A percentile compares a stretch with the other conserved stretches of the same genome.
Conservation (phyloP, 106 monocot genomes). For the Allium cepa region DNA sequence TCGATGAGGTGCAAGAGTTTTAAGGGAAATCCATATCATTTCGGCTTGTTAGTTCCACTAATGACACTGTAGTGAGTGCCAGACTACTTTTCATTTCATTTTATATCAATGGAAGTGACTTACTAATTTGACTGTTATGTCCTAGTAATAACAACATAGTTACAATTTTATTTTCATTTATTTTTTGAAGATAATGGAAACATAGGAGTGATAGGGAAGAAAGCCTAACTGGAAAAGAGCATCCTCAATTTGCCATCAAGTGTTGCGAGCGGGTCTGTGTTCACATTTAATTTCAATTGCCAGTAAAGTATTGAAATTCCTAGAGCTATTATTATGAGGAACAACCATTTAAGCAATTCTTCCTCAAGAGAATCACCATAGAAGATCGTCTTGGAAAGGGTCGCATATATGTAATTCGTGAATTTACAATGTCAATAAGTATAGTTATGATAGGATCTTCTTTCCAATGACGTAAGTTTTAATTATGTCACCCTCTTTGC, state of each 20-base stretch:
- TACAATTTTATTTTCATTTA: too few relatives aligned
- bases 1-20: too few relatives aligned
- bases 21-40: conserved; percentile 22
- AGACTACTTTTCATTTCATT: too few relatives aligned
- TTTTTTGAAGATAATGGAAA: conserved; percentile 34
- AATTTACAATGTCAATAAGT: conserved; percentile 43
- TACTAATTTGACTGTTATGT: too few relatives aligned
- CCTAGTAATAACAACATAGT: too few relatives aligned
- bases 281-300: conserved; percentile 20
- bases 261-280: conserved; percentile 18
- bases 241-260: conserved; percentile 3
- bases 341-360: too few relatives aligned
- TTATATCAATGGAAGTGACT: too few relatives aligned
- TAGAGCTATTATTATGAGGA: conserved; percentile 44
- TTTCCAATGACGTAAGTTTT: conserved; percentile 43
- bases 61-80: not conserved
- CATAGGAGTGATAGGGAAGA: conserved; percentile 26
- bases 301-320: conserved; percentile 23
- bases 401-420: conserved; percentile 53
- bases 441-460: conserved; percentile 43
- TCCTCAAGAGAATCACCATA: conserved; percentile 53
- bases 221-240: conserved; percentile 25
- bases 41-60: conserved; percentile 14
- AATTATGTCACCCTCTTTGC: too few relatives aligned
- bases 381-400: conserved; percentile 33